Conservation (phyloP, 2,329 filamentous ascomycete genomes). For the Aspergillus sp. region DNA sequence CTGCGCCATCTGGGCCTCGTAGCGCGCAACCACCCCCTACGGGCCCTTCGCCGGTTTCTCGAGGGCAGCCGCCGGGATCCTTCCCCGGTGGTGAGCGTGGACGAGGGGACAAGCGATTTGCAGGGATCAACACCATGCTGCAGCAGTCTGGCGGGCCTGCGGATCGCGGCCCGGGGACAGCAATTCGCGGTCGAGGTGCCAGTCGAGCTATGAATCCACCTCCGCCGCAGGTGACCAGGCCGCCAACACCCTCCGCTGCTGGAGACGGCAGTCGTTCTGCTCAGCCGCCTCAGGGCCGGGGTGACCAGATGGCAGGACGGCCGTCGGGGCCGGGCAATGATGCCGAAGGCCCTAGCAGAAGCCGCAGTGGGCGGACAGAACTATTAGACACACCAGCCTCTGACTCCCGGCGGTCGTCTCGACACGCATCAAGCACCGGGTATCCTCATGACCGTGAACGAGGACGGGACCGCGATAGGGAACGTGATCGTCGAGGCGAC, state of each 20-base stretch:
- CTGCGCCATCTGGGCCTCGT: slow-evolving; percentile 34
- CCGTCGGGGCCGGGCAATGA: slow-evolving; percentile 13
- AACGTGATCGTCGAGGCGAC: slow-evolving; percentile 20
- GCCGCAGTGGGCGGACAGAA: slow-evolving; percentile 24
- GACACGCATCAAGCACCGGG: slow-evolving; percentile 17
- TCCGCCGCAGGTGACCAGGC: slow-evolving; percentile 23
- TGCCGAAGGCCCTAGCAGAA: slow-evolving; percentile 19
- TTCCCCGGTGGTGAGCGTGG: slow-evolving; percentile 29
- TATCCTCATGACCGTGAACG: slow-evolving; percentile 24
- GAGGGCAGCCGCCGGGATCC: slow-evolving; percentile 30
- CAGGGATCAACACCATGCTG: slow-evolving; percentile 38
- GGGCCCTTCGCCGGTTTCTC: slow-evolving; percentile 24
- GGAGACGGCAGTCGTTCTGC: slow-evolving; percentile 14
- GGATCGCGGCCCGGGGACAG: slow-evolving; percentile 27
- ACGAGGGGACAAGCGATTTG: slow-evolving; percentile 39
- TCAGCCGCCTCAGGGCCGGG: slow-evolving; percentile 14
- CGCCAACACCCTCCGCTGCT: slow-evolving; percentile 20
- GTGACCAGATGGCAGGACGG: slow-evolving; percentile 26
- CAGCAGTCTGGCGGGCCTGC: slow-evolving; percentile 32
- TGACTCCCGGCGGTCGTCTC: slow-evolving; percentile 25
- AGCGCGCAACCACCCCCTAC: slow-evolving; percentile 25
- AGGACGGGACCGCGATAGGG: slow-evolving; percentile 13
- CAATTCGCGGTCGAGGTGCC: slow-evolving; percentile 32
- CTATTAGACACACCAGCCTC: slow-evolving; percentile 24
- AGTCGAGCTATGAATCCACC: slow-evolving; percentile 22